phyloP scores from a whole-genome alignment of 202 grass and related monocot genomes.

The Alloteropsis angusta region DNA sequence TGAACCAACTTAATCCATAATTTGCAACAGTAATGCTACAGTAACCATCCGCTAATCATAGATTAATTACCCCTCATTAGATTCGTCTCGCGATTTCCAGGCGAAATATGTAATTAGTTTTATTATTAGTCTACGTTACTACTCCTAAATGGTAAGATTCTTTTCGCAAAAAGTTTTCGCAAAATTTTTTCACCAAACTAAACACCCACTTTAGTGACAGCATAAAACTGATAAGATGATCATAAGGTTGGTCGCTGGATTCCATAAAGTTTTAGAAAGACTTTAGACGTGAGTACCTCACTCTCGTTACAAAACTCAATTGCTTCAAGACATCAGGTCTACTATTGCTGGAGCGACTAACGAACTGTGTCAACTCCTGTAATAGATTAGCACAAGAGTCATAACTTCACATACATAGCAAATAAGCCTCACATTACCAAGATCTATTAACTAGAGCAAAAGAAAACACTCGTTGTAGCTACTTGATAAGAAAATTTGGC shows the following conservation, averaged over 20 bases:
- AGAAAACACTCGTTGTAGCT: background rate
- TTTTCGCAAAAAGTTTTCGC: too few relatives aligned
- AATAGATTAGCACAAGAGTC: constrained; percentile 16
- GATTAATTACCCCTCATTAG: too few relatives aligned
- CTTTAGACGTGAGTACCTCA: constrained; percentile 45
- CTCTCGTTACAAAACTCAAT: constrained; percentile 57
- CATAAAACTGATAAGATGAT: constrained; percentile 8
- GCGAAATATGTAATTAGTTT: too few relatives aligned
- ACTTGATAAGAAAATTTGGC: constrained; percentile 1
- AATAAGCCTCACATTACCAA: background rate
- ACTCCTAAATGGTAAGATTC: too few relatives aligned
- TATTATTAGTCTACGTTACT: too few relatives aligned
- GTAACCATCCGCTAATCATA: too few relatives aligned
- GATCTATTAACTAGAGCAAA: constrained; percentile 1
- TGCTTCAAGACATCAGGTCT: constrained; percentile 43
- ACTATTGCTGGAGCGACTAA: constrained; percentile 24
- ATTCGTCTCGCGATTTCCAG: too few relatives aligned
- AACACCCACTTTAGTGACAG: constrained; percentile 14
- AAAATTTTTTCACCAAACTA: too few relatives aligned
- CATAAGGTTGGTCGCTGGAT: background rate
- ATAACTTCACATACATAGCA: constrained; percentile 10
- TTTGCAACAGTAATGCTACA: too few relatives aligned
- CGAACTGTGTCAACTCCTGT: constrained; percentile 41
- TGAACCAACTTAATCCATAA: too few relatives aligned
- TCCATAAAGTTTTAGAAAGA: constrained; percentile 1